Conservation (phyloP, 345 rosid genomes). For the Ailanthus altissimus region DNA sequence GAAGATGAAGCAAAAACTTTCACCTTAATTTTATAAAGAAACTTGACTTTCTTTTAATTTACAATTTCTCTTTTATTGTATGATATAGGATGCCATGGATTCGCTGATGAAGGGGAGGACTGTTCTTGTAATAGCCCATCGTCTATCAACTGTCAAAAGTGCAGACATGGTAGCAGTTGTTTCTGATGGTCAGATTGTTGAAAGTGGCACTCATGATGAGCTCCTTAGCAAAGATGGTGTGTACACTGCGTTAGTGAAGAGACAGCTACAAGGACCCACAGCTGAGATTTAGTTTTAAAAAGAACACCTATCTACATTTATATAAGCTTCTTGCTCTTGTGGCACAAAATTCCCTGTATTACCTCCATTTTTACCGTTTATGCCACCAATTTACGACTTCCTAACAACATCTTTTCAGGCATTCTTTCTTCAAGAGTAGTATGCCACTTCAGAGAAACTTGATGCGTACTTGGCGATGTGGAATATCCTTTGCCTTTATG, state of each 20-base stretch:
- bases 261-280: slow-evolving; percentile 33
- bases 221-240: slow-evolving; percentile 51
- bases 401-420: not conserved
- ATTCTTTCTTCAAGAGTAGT: not conserved
- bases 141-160: slow-evolving; percentile 83
- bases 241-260: slow-evolving; percentile 38
- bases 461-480: too few species aligned
- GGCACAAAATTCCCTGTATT: not conserved
- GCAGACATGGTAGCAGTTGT: slow-evolving; percentile 85
- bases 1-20: not conserved
- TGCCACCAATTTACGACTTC: not conserved
- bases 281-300: slow-evolving; percentile 15
- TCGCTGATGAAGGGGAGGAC: slow-evolving; percentile 93
- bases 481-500: too few species aligned
- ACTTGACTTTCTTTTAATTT: not conserved
- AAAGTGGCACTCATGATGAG: slow-evolving; percentile 46
- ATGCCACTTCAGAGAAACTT: too few species aligned
- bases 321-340: not conserved
- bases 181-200: slow-evolving; percentile 75
- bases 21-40: not conserved
- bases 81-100: slow-evolving; percentile 93
- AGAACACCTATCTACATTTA: not conserved
- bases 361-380: not conserved
- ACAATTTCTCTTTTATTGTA: not conserved
- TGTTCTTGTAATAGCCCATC: slow-evolving; percentile 92